Evolutionary conservation across 371 early-diverging fungal genomes (phyloP).

Genomic region (Zopfochytrium polystomum): DNA sequence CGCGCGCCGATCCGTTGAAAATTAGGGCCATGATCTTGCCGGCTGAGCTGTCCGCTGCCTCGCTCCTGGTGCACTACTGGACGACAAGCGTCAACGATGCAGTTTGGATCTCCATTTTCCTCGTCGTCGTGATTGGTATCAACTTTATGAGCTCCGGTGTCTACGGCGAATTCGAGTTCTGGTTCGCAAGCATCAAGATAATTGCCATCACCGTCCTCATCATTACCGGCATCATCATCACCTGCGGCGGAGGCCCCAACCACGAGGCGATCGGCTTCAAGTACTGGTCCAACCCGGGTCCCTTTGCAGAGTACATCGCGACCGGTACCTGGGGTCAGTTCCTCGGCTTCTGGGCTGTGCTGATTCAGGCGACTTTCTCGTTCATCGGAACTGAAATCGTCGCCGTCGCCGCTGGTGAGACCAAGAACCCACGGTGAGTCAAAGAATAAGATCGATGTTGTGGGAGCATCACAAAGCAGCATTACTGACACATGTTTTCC

Average conservation of each 20-base stretch:
- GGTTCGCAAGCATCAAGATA: conserved; percentile 40
- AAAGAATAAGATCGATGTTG: too few species aligned
- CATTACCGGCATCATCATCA: conserved; percentile 24
- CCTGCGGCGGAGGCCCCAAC: conserved; percentile 16
- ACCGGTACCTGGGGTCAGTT: conserved; percentile 14
- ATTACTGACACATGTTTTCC: too few species aligned
- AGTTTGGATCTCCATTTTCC: conserved; percentile 22
- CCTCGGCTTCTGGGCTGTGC: conserved; percentile 22
- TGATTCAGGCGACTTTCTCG: conserved; percentile 38
- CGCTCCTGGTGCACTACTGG: conserved; percentile 79
- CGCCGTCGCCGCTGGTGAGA: conserved; percentile 50
- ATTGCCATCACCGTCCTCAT: conserved; percentile 39
- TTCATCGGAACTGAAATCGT: conserved; percentile 46
- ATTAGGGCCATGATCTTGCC: conserved; percentile 61
- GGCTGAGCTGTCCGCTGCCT: conserved; percentile 75
- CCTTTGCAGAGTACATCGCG: conserved; percentile 5
- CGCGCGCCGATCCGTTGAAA: too few species aligned
- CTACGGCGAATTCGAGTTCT: conserved; percentile 43
- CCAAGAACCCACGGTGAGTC: conserved; percentile 30
- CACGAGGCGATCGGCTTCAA: conserved; percentile 17
- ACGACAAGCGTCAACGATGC: conserved; percentile 49
- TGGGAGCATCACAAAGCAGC: too few species aligned
- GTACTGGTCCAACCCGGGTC: conserved; percentile 24
- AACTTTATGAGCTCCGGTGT: conserved; percentile 31
- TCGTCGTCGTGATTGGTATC: conserved; percentile 24